Base-by-base conservation (phyloP, 2,329 filamentous ascomycete genomes). In the Talaromyces sp. region DNA sequence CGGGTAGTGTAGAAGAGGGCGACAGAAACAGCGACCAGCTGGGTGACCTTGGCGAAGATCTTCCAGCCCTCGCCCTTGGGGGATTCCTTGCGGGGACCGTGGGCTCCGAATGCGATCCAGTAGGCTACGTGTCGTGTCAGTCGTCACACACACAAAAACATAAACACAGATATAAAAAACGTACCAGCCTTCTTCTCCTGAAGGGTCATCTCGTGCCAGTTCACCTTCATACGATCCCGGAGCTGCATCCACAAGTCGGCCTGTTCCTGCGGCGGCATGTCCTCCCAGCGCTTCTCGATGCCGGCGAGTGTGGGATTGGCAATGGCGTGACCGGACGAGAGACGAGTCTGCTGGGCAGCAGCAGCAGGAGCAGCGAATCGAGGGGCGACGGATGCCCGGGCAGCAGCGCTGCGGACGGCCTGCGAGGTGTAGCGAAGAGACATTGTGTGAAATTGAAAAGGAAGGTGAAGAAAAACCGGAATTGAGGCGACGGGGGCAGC, bases 221-320 rank as follows among this genome's bases (percentile, higher is more conserved):
- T 92, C 71, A 86, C 87, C 90, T 96, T 97, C 95, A 99, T 99
- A 75, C 95, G 89, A 82, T 99, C 95, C 79, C 95, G 87, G 78
- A 99, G 84, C 70, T 89, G 84, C 95, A 99, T 99, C 95, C 95
- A 99, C 71, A 99, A 84, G 76, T 99, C 95, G 69, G 95, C 95
- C 87, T 99, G 95, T 86, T 99, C 95, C 84, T 96, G 92, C 66
- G 95, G 91, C 62, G 93, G 93, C 90, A 98, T 93, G 66, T 83
- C 86, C 84, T 99, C 95, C 95, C 95, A 99, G 83, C 95, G 86
- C 89, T 96, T 97, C 88, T 99, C 95, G 75, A 99, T 98, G 81
- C 96, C 92, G 80, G 91, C 90, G 73, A 99, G 86, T 62, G 91
- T 97, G 70, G 96, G 95, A 84, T 97, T 98, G 74, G 93, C 96